Conservation (phyloP, 2,329 filamentous ascomycete species). For the Scortechinia acanthostroma region DNA sequence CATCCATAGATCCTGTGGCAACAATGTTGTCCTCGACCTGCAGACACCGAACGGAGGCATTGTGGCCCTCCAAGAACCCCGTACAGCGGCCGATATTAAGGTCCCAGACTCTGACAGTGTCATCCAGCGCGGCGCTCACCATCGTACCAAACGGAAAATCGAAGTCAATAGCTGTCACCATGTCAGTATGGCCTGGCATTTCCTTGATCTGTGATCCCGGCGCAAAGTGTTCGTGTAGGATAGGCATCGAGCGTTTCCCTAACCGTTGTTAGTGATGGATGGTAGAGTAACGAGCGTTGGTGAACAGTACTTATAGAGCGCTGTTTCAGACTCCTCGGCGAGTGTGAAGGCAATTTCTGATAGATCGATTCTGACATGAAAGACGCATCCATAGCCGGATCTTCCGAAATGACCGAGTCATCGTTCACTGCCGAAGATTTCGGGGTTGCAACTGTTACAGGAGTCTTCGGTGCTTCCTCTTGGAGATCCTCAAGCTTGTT, state of each 20-base stretch:
- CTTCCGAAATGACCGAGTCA: not conserved
- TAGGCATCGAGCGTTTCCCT: conserved; percentile 57
- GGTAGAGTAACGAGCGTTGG: not conserved
- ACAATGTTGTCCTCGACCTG: conserved; percentile 71
- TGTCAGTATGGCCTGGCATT: conserved; percentile 60
- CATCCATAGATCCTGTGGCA: conserved; percentile 69
- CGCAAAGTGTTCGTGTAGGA: conserved; percentile 67
- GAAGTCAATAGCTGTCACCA: conserved; percentile 66
- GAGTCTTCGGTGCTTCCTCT: not conserved
- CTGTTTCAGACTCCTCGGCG: not conserved
- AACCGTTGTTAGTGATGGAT: conserved; percentile 33
- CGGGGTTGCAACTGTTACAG: not conserved
- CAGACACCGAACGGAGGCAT: conserved; percentile 65
- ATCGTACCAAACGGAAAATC: conserved; percentile 70
- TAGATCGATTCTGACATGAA: conserved; percentile 3
- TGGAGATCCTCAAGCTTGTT: not conserved
- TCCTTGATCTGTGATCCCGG: conserved; percentile 66
- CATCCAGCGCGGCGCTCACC: conserved; percentile 65
- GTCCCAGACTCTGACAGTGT: conserved; percentile 73
- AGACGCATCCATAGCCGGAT: not conserved
- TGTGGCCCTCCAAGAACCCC: conserved; percentile 65
- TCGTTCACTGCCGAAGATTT: not conserved
- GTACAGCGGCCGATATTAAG: conserved; percentile 65
- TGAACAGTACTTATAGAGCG: not conserved
- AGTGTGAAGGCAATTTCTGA: not conserved